Evolutionary conservation across 768 basidiomycete species (phyloP).

Genomic region (Inosperma sp.): DNA sequence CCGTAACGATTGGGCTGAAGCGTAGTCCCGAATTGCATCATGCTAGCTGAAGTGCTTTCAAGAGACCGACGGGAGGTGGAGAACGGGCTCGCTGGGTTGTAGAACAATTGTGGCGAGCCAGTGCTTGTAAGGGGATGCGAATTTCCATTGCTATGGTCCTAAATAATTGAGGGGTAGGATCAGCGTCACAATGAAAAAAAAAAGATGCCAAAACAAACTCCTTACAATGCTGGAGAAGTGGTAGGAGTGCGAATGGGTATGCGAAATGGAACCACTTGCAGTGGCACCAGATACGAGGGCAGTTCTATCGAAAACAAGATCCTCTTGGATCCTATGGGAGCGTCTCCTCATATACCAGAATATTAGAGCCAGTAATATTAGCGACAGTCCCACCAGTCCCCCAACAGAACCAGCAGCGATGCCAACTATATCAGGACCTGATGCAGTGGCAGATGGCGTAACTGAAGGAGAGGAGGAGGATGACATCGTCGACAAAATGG

Average conservation of each 20-base stretch:
- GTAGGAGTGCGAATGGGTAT: too few species aligned
- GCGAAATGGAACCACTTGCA: slow-evolving; percentile 7
- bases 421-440: slow-evolving; percentile 45
- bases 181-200: background rate
- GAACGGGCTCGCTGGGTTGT: background rate
- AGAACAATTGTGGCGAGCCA: background rate
- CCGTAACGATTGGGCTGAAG: background rate
- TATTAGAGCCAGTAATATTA: slow-evolving; percentile 29
- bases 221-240: too few species aligned
- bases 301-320: slow-evolving; percentile 22
- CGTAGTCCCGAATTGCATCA: slow-evolving; percentile 4
- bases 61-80: slow-evolving; percentile 23
- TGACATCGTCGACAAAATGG: background rate
- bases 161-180: too few species aligned
- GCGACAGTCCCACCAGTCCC: slow-evolving; percentile 41
- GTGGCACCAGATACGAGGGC: slow-evolving; percentile 19
- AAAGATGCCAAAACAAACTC: background rate
- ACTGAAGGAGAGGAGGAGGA: slow-evolving; percentile 15
- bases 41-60: slow-evolving; percentile 25
- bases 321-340: slow-evolving; percentile 18
- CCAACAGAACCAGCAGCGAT: slow-evolving; percentile 62
- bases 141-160: too few species aligned
- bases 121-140: background rate
- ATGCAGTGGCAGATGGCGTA: slow-evolving; percentile 9
- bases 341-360: slow-evolving; percentile 38